Base-by-base conservation (phyloP, 352 stramenopile genomes). In the Phytopythium chamaehyphon region DNA sequence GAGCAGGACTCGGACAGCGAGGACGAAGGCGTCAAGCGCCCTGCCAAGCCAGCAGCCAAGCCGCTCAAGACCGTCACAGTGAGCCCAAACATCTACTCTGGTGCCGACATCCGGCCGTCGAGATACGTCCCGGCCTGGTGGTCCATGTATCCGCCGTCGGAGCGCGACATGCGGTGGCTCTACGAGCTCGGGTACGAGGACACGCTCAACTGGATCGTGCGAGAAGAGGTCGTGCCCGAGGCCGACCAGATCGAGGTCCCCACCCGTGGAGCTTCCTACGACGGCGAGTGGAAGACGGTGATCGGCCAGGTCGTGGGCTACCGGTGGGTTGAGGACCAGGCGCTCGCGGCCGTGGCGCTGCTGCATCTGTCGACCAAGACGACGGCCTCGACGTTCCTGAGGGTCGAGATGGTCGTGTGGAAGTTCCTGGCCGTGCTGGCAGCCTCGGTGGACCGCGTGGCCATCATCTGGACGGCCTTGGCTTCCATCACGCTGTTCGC, bases 91-190 rank as follows among this genome's bases (percentile, higher is more conserved):
- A 28, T 66, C 23, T 70, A 67, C 40, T 59, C 68, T 14, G 40
- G 44, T 11, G 75, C 69, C 37, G 73, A 89, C 59, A 87, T 89
- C 52, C 69, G 71, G 10, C 78, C 78, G 21, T 85, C 73, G 7
- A 62, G 71, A 11, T 87, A 87, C 45, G 66, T 89, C 22, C 76
- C 76, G 11, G 48, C 73, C 21, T 79, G 70, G 69, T 89, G 78
- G 76, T 80, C 61, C 11, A 58, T 86, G 52, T 83, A 81, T 39
- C 76, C 73, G 40, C 73, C 76, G 12, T 68, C 63, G 1, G 55
- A 67, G 35, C 60, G 74, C 2, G 70, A 81, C 35, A 68, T 89
- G 52, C 40, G 54, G 33, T 89, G 78, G 78, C 37, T 88, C 19
- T 83, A 71, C 23, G 56, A 76, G 2, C 44, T 86, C 31, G 76